A percentile compares a stretch with the other conserved stretches of the same genome.
These are phyloP conservation scores for Yamadazyma atlantica DNA, from an alignment of 1,139 yeast species.

Conservation along the genomic window DNA sequence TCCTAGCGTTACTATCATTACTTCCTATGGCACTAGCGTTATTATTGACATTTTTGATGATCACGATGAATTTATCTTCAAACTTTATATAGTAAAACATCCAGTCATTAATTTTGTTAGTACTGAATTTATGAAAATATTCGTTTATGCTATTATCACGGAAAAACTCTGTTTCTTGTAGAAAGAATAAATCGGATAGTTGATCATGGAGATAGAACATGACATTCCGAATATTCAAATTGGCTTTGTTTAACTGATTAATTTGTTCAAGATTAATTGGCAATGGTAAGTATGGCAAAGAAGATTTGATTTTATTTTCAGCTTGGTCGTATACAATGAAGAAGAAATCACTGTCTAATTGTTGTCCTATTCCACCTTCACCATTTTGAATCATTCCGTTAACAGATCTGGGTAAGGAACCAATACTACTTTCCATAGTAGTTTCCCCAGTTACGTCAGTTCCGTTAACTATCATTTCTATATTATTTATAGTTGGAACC, in stretches of 20 bases:
- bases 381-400: conserved; percentile 13
- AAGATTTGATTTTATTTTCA: conserved; percentile 31
- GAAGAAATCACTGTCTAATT: conserved; percentile 37
- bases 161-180: conserved; percentile 27
- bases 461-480: conserved; percentile 12
- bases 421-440: conserved; percentile 28
- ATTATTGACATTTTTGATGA: conserved; percentile 38
- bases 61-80: conserved; percentile 30
- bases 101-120: conserved; percentile 42
- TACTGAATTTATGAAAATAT: conserved; percentile 44
- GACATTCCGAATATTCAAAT: conserved; percentile 22
- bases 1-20: conserved; percentile 2
- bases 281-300: conserved; percentile 39
- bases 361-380: conserved; percentile 10
- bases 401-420: conserved; percentile 30
- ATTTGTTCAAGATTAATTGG: conserved; percentile 15
- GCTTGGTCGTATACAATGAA: conserved; percentile 33
- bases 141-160: conserved; percentile 25
- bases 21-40: conserved; percentile 10
- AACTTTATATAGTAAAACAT: conserved; percentile 41
- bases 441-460: conserved; percentile 17
- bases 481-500: conserved; percentile 26
- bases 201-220: conserved; percentile 44
- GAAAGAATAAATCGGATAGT: conserved; percentile 31
- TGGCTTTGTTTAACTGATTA: conserved; percentile 11